Percentiles rank a stretch among this genome's conserved stretches.
phyloP scores from a whole-genome alignment of 345 rosid species.

The Eucalyptus marginata region DNA sequence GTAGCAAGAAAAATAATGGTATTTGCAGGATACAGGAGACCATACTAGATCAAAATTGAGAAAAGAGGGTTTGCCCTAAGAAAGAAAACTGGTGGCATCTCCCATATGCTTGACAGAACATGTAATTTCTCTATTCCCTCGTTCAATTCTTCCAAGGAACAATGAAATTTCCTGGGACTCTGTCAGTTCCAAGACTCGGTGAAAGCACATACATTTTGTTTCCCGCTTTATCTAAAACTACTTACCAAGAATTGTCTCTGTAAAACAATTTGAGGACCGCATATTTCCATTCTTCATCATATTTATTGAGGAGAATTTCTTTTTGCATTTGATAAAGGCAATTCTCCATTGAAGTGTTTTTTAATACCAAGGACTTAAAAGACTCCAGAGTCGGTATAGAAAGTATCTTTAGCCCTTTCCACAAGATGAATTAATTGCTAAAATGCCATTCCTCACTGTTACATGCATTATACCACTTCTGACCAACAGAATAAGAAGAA shows the following conservation, averaged over 20 bases:
- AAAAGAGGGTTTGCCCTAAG: not conserved
- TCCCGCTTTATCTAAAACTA: not conserved
- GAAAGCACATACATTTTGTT: not conserved
- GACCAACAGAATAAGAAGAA: not conserved
- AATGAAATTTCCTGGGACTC: not conserved
- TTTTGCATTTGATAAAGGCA: not conserved
- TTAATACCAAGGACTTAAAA: not conserved
- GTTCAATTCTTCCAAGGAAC: not conserved
- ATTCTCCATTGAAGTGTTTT: not conserved
- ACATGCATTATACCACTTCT: not conserved
- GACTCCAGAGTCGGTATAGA: not conserved
- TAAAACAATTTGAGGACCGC: not conserved
- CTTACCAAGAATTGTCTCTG: not conserved
- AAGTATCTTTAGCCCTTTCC: not conserved
- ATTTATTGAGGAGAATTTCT: not conserved
- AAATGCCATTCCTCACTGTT: not conserved
- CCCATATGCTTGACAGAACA: not conserved
- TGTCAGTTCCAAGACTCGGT: not conserved
- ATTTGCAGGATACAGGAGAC: not conserved
- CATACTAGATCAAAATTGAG: not conserved
- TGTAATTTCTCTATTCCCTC: not conserved
- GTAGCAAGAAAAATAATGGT: not conserved
- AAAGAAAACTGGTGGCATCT: not conserved
- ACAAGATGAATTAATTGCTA: not conserved
- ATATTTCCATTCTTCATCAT: not conserved